Percentiles rank a stretch among this genome's conserved stretches.
phyloP scores from a whole-genome alignment of 2,329 filamentous ascomycete genomes.

The Graphilbum fragrans region DNA sequence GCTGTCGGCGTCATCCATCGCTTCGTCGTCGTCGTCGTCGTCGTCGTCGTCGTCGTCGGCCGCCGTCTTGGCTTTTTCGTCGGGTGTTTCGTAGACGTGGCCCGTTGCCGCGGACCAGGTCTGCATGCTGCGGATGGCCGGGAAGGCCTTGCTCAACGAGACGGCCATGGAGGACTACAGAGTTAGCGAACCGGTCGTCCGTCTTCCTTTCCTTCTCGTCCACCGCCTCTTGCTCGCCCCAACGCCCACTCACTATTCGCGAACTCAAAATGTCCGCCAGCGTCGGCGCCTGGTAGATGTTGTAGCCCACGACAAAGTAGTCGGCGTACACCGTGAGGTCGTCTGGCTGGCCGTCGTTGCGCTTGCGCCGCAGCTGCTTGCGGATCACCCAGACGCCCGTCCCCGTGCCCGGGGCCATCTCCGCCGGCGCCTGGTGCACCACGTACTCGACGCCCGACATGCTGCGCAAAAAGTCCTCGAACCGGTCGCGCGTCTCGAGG shows the following conservation, averaged over 20 bases:
- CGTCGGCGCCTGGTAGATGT: conserved; percentile 54
- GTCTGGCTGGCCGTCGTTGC: conserved; percentile 27
- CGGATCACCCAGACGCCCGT: conserved; percentile 59
- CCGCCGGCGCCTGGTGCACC: conserved; percentile 52
- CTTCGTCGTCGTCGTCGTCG: conserved; percentile 3
- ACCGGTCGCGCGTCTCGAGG: conserved; percentile 48
- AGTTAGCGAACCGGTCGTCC: conserved; percentile 1
- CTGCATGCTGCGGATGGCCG: conserved; percentile 35
- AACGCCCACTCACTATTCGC: conserved; percentile 34
- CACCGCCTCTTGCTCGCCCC: background rate
- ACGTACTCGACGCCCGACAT: conserved; percentile 58
- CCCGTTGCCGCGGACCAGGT: conserved; percentile 43
- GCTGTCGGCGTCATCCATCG: conserved; percentile 1
- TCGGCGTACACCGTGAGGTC: conserved; percentile 46
- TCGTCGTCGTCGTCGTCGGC: background rate
- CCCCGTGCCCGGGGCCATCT: conserved; percentile 45
- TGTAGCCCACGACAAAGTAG: conserved; percentile 54
- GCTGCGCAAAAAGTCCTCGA: conserved; percentile 48
- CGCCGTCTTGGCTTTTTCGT: conserved; percentile 3
- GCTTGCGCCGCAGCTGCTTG: conserved; percentile 52
- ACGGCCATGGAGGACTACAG: conserved; percentile 41
- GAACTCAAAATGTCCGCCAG: conserved; percentile 47
- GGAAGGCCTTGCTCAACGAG: conserved; percentile 39
- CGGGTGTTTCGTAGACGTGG: conserved; percentile 34
- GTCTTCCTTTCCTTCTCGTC: background rate